Evolutionary conservation across 2,329 filamentous ascomycete genomes (phyloP).

Genomic region (Phialocephala sp.): DNA sequence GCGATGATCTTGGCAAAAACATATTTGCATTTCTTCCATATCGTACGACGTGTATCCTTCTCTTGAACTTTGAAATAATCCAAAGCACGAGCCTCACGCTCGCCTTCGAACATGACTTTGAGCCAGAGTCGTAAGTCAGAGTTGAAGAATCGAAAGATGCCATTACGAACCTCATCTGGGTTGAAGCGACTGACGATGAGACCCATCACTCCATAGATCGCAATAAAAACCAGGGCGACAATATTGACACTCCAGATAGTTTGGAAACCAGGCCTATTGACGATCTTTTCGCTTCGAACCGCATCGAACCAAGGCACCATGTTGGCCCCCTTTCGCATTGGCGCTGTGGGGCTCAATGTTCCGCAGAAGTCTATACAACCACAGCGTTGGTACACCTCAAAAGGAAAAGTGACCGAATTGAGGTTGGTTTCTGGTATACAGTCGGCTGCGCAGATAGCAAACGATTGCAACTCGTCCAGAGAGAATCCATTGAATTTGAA

Average conservation of each 20-base stretch:
- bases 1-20: constrained; percentile 20
- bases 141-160: constrained; percentile 20
- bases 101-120: constrained; percentile 19
- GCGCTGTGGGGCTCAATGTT: constrained; percentile 12
- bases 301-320: constrained; percentile 17
- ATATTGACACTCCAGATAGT: constrained; percentile 1
- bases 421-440: neutral
- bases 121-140: constrained; percentile 18
- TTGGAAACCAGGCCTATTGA: neutral
- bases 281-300: neutral
- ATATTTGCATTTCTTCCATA: constrained; percentile 19
- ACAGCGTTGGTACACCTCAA: constrained; percentile 1
- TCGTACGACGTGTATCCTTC: neutral
- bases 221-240: constrained; percentile 17
- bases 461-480: neutral
- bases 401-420: neutral
- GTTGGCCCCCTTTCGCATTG: constrained; percentile 15
- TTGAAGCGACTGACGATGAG: constrained; percentile 18
- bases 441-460: neutral
- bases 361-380: constrained; percentile 25
- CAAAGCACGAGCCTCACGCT: constrained; percentile 13
- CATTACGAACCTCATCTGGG: constrained; percentile 22
- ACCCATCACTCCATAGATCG: constrained; percentile 18
- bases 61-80: neutral
- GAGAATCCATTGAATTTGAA: neutral